Base-by-base conservation (phyloP, 225 moss, liverwort and hornwort species). In the Antitrichia curtipendula region DNA sequence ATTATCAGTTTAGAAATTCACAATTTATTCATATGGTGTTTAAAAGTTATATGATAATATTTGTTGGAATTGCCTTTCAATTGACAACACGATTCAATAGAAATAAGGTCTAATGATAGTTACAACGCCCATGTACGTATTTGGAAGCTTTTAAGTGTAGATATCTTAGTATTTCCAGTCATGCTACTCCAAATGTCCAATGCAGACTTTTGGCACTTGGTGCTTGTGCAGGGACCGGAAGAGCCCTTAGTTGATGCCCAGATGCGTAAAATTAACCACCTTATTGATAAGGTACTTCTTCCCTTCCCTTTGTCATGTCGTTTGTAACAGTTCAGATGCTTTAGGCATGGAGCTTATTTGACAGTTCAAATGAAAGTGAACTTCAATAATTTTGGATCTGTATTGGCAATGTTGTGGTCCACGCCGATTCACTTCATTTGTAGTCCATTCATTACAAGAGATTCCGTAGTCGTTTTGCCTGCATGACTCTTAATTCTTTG, bases 231-330 rank as follows among this genome's bases (percentile, higher is more conserved):
- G 95, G 92, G 94, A 77, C 95, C 96, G 6, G 90, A 95, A 70
- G 97, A 96, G 36, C 86, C 95, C 8, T 72, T 96, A 68, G 62
- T 91, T 12, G 95, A 95, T 88, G 96, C 97, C 13, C 97, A 97
- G 85, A 87, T 94, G 84, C 94, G 95, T n/a, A 97, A 97, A 88
- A 84, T 96, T 40, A 93, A 95, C 88, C 87, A 86, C 52, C 60
- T 97, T 29, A 94, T 97, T 52, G 94, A 95, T 52, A 97, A 96
- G 94, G 95, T 91, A 29, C 32, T 43, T 60, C 15, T 59, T 49
- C 36, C 56, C 32, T 29, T 50, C 10, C 21, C 5, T 75, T 28
- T n/a, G 22, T 59, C 24, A 73, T 73, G 16, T 47, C 18, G 3
- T 31, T 58, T 31, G 70, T 45, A 43, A 29, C 13, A 28, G 20